Percentiles rank a stretch among this genome's conserved stretches.
phyloP scores from a whole-genome alignment of 306 rosid species.

The Begonia loranthoides region DNA sequence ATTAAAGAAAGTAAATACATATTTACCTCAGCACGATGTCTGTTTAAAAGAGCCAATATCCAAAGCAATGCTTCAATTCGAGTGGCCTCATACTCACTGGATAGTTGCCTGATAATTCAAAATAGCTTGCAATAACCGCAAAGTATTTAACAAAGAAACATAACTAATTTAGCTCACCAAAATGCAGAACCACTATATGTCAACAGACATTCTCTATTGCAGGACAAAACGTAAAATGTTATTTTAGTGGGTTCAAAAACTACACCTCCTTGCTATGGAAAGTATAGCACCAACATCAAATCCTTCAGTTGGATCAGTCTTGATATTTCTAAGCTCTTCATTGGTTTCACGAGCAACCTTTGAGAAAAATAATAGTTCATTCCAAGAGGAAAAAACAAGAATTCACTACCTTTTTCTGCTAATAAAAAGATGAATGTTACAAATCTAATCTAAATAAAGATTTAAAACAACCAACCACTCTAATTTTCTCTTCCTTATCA shows the following conservation, averaged over 20 bases:
- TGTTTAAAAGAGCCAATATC: conserved; percentile 75
- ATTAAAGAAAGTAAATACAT: neutral
- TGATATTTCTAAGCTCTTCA: conserved; percentile 74
- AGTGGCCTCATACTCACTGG: conserved; percentile 92
- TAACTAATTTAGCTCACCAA: no score
- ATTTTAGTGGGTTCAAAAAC: no score
- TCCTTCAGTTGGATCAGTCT: conserved; percentile 75
- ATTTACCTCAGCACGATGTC: conserved; percentile 72
- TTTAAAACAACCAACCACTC: conserved; percentile 54
- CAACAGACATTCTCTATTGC: no score
- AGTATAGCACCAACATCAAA: conserved; percentile 84
- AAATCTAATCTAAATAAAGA: no score
- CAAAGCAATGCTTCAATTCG: conserved; percentile 92
- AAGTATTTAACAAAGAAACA: neutral
- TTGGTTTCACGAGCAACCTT: conserved; percentile 98
- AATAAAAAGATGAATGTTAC: no score
- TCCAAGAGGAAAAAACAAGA: conserved; percentile 2
- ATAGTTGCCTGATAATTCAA: conserved; percentile 64
- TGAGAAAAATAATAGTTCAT: conserved; percentile 3
- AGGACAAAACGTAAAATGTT: no score
- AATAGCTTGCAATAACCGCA: conserved; percentile 21
- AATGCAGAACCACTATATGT: no score
- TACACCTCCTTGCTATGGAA: conserved; percentile 72
- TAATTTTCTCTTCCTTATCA: conserved; percentile 97
- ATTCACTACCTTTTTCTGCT: neutral